These are phyloP conservation scores for Yamadazyma nakazawae DNA, from an alignment of 805 yeast species.

Conservation along the genomic window DNA sequence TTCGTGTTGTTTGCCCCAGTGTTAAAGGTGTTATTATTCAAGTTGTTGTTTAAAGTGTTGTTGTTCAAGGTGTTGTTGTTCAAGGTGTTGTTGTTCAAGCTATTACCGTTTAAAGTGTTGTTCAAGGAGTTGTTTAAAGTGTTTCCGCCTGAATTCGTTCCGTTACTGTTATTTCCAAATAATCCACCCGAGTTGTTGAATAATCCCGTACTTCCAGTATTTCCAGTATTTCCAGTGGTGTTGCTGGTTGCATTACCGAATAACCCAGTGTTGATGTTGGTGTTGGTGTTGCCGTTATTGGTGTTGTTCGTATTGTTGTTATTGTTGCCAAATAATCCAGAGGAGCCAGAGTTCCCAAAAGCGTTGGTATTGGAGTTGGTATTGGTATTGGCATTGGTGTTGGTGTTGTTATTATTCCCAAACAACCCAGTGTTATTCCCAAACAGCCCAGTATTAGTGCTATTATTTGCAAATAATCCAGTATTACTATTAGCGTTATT, in stretches of 20 bases:
- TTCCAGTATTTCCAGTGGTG: neutral
- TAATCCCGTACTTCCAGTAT: neutral
- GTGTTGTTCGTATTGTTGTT: neutral
- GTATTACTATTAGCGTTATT: slow-evolving; percentile 13
- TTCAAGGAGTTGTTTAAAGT: neutral
- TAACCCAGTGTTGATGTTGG: slow-evolving; percentile 19
- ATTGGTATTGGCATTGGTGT: slow-evolving; percentile 14
- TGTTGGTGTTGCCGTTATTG: slow-evolving; percentile 13
- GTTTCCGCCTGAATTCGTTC: no score
- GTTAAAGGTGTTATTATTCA: neutral
- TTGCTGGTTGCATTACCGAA: slow-evolving; percentile 13
- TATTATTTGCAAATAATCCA: slow-evolving; percentile 17
- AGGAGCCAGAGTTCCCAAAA: slow-evolving; percentile 14
- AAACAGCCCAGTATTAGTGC: neutral
- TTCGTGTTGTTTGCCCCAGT: neutral
- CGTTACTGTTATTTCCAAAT: slow-evolving; percentile 15
- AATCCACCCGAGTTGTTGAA: slow-evolving; percentile 8
- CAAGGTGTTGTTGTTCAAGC: neutral
- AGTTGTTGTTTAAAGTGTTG: neutral
- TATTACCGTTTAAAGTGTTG: slow-evolving; percentile 5
- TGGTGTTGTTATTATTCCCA: slow-evolving; percentile 14
- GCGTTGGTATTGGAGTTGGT: slow-evolving; percentile 9
- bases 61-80: slow-evolving; percentile 6
- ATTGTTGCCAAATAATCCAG: neutral
- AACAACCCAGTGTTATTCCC: slow-evolving; percentile 17